phyloP scores from a whole-genome alignment of 2,329 filamentous ascomycete genomes.

The Fusarium miscanthi region DNA sequence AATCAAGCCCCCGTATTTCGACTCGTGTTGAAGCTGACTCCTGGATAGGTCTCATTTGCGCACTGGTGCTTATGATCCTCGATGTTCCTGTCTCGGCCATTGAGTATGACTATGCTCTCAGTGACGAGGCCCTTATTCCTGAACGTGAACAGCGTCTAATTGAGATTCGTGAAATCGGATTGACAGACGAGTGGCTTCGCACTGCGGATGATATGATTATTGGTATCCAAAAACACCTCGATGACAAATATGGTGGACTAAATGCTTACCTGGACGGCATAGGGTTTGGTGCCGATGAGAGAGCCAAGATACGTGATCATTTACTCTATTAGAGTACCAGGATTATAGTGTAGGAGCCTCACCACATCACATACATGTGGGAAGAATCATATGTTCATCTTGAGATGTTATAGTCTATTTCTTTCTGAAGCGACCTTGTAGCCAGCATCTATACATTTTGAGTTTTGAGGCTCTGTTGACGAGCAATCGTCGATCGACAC shows the following conservation, averaged over 20 bases:
- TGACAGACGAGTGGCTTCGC: constrained; percentile 77
- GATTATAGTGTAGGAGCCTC: not conserved
- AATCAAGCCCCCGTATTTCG: not conserved
- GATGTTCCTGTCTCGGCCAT: constrained; percentile 69
- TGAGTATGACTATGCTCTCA: constrained; percentile 77
- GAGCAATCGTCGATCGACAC: constrained; percentile 86
- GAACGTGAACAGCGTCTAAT: constrained; percentile 72
- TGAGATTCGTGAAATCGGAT: constrained; percentile 77
- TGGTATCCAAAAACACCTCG: constrained; percentile 67
- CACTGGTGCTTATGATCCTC: constrained; percentile 74
- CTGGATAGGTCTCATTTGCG: constrained; percentile 73
- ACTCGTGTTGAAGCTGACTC: not conserved
- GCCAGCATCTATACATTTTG: constrained; percentile 99
- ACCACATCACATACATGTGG: not conserved
- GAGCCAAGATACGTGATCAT: constrained; percentile 54
- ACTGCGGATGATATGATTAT: constrained; percentile 74
- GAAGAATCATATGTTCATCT: constrained; percentile 1
- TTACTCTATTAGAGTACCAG: constrained; percentile 52
- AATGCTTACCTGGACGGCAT: constrained; percentile 72
- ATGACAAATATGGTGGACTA: constrained; percentile 72
- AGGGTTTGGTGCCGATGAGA: constrained; percentile 63
- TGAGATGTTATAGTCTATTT: constrained; percentile 54
- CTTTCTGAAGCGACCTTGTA: constrained; percentile 85
- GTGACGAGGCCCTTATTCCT: constrained; percentile 66
- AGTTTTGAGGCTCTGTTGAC: constrained; percentile 90